Percentiles rank a stretch among this genome's conserved stretches.
These are phyloP conservation scores for Toxicodendron radicans DNA, from an alignment of 345 rosid genomes.

Conservation along the genomic window DNA sequence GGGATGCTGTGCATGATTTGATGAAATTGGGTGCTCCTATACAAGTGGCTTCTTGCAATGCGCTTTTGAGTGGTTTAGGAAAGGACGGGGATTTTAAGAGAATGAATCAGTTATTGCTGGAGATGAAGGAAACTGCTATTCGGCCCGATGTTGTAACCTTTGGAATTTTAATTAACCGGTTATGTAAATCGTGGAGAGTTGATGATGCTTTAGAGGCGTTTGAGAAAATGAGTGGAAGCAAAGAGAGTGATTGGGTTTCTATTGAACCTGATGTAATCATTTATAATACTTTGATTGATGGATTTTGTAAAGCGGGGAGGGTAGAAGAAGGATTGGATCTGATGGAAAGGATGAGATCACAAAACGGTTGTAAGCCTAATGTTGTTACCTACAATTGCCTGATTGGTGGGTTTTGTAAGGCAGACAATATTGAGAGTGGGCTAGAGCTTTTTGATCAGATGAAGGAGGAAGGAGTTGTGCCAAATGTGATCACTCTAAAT, in stretches of 20 bases:
- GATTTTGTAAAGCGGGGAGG: slow-evolving; percentile 78
- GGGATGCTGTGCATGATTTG: slow-evolving; percentile 45
- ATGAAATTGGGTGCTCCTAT: slow-evolving; percentile 44
- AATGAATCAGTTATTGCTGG: slow-evolving; percentile 52
- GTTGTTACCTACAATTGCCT: slow-evolving; percentile 63
- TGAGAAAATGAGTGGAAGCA: slow-evolving; percentile 40
- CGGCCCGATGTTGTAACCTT: slow-evolving; percentile 59
- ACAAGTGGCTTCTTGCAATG: slow-evolving; percentile 58
- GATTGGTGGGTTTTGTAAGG: slow-evolving; percentile 71
- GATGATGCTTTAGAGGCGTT: slow-evolving; percentile 68
- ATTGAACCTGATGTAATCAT: slow-evolving; percentile 63
- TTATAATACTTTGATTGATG: slow-evolving; percentile 69
- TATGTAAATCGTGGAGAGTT: slow-evolving; percentile 61
- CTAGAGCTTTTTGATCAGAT: slow-evolving; percentile 54
- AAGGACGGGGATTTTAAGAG: slow-evolving; percentile 40
- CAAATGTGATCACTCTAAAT: slow-evolving; percentile 58
- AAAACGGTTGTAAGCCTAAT: slow-evolving; percentile 44
- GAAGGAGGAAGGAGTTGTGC: slow-evolving; percentile 48
- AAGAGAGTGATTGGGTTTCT: slow-evolving; percentile 33
- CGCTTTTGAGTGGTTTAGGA: slow-evolving; percentile 55
- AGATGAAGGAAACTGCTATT: slow-evolving; percentile 57
- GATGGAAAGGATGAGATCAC: slow-evolving; percentile 52
- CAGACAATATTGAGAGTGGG: slow-evolving; percentile 60
- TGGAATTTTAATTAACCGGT: slow-evolving; percentile 58
- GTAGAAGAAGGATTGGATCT: slow-evolving; percentile 64